Evolutionary conservation across 2,329 filamentous ascomycete genomes (phyloP), one percentile per base, ranked within the genome.

Genomic region (Neopestalotiopsis sp.): DNA sequence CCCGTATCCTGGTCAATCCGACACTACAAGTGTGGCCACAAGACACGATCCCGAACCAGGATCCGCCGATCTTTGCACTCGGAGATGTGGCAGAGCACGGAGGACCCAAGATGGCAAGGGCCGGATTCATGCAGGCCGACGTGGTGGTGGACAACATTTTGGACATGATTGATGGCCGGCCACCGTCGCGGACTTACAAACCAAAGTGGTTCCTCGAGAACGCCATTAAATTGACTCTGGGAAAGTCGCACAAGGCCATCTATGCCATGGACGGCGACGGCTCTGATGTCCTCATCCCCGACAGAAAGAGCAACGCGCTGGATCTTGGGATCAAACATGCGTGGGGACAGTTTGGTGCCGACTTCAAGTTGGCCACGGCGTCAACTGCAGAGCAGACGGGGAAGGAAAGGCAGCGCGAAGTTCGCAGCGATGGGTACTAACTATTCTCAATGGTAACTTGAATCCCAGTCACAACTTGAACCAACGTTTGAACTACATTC

Each of bases 41-140:
- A 17, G 12, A 20, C 6, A 61, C 71, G 1, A 77, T 82, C 67
- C 57, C 72, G 1, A 65, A 58, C 3, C 45, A 2, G 2, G 67
- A 49, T n/a, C 53, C 6, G 17, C 64, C 62, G 76, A 80, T 88
- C 14, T 88, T 86, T 72, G 85, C 86, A 0, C 75, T 85, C 0
- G 87, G 87, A 6, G 87, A 89, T 72, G 83, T 89, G 28, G 82
- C 86, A 13, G 81, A 83, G 12, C 80, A 80, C n/a, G 78, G 78
- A 1, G 76, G 76, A 0, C 76, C 77, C 12, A 81, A 78, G 34
- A 84, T 84, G 73, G 85, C 80, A 2, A 79, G 84, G 45, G 81
- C 85, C 1, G 84, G 80, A 0, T 74, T 78, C 17, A 71, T 81
- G 14, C 86, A 88, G 69, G 82, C 82, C 0, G 78, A 81, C 17